phyloP scores from a whole-genome alignment of 2,329 filamentous ascomycete species.

The Apiospora sp. region DNA sequence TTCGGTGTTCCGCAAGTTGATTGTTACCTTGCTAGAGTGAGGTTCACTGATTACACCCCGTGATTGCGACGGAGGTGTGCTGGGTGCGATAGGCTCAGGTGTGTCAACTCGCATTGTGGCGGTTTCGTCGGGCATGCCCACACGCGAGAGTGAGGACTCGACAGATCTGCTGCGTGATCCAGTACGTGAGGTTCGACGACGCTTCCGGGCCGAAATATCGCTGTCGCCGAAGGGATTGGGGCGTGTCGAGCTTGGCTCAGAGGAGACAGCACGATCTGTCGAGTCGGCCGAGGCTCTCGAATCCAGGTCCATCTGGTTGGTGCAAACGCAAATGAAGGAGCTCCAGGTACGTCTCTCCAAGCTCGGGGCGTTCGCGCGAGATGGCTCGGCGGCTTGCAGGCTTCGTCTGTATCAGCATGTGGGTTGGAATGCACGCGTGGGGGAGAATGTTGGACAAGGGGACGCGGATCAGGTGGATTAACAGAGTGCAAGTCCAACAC shows the following conservation, averaged over 20 bases:
- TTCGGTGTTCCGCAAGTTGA: constrained; percentile 62
- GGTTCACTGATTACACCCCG: constrained; percentile 47
- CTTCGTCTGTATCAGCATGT: constrained; percentile 65
- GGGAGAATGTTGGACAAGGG: constrained; percentile 9
- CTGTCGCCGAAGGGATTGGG: constrained; percentile 72
- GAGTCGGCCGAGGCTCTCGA: constrained; percentile 55
- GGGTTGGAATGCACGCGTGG: constrained; percentile 43
- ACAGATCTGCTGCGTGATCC: constrained; percentile 62
- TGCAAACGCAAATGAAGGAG: constrained; percentile 50
- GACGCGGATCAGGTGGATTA: not conserved
- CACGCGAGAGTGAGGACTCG: constrained; percentile 46
- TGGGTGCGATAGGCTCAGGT: constrained; percentile 48
- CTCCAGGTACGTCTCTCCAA: constrained; percentile 57
- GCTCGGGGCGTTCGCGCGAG: constrained; percentile 56
- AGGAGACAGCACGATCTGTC: constrained; percentile 66
- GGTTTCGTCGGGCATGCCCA: constrained; percentile 39
- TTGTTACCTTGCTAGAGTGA: constrained; percentile 65
- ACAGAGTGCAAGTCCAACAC: not conserved
- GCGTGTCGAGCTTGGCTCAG: constrained; percentile 69
- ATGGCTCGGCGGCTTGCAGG: constrained; percentile 58
- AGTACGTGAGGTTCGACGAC: constrained; percentile 66
- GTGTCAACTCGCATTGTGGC: constrained; percentile 52
- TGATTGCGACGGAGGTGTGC: constrained; percentile 51
- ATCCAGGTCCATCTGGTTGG: constrained; percentile 63
- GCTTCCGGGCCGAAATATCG: constrained; percentile 61